Evolutionary conservation across 805 yeast genomes (phyloP).

Genomic region (Yarrowia divulgata): DNA sequence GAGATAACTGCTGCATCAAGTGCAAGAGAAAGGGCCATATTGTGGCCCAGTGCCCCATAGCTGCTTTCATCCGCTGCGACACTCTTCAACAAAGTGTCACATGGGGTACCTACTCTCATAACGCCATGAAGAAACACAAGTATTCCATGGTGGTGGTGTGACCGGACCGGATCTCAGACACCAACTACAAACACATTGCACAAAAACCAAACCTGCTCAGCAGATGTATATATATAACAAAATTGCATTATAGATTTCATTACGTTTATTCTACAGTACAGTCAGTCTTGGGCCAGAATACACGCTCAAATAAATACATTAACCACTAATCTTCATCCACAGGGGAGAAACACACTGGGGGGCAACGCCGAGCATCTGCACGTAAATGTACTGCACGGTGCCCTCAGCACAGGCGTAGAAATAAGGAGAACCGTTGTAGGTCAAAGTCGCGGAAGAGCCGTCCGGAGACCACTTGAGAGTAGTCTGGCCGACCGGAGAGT

Average conservation of each 20-base stretch:
- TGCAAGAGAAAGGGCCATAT: slow-evolving; percentile 23
- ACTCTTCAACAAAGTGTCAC: slow-evolving; percentile 4
- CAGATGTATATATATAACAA: slow-evolving; percentile 25
- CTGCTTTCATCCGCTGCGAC: background rate
- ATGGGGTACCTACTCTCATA: slow-evolving; percentile 5
- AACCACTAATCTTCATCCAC: slow-evolving; percentile 33
- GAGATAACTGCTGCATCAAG: slow-evolving; percentile 28
- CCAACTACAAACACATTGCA: background rate
- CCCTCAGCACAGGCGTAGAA: slow-evolving; percentile 26
- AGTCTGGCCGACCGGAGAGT: slow-evolving; percentile 24
- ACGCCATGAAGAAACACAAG: slow-evolving; percentile 12
- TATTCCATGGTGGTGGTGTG: slow-evolving; percentile 5
- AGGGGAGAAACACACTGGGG: slow-evolving; percentile 21
- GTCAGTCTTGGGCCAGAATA: too few relatives aligned
- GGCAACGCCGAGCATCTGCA: background rate
- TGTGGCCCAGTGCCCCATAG: slow-evolving; percentile 14
- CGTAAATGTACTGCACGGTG: slow-evolving; percentile 17
- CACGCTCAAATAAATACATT: too few relatives aligned
- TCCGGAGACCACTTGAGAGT: slow-evolving; percentile 13
- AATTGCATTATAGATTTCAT: slow-evolving; percentile 21
- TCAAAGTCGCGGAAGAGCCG: slow-evolving; percentile 5
- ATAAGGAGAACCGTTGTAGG: slow-evolving; percentile 26
- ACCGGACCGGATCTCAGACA: background rate
- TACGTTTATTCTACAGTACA: background rate
- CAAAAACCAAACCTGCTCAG: background rate